Evolutionary conservation across 1,284 basidiomycete species (phyloP), one percentile per base, ranked within the genome.

Genomic region (Wolfiporia cocos): DNA sequence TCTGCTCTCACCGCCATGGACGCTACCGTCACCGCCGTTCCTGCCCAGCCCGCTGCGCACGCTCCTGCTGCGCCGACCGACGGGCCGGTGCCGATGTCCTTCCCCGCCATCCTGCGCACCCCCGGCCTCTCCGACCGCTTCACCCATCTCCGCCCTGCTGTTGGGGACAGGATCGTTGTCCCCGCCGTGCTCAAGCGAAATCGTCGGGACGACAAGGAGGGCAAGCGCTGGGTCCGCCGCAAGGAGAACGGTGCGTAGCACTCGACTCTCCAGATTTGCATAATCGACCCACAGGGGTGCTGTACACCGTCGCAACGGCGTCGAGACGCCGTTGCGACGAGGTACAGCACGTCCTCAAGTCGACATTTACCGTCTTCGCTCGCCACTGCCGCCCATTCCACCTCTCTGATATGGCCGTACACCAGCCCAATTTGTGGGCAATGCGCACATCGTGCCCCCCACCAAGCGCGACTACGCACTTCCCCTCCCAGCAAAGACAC

Each of bases 221-320:
- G 86, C 30, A 89, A 83, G 61, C 78, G 84, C 19, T 85, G 81
- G 78, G 61, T 78, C 5, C 65, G 84, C 49, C 71, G 86, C 24
- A 82, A 77, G 55, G 86, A 88, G 52, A 90, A 90, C 47, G 78
- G 86, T 86, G 32, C 39, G 71, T 37, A 9, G 21, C 34, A 26
- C 41, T 33, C 17, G 19, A 12, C 34, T 30, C 36, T 17, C 41
- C 19, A 35, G 4, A 14, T 26, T 37, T 42, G n/a, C n/a, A n/a
- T n/a, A n/a, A n/a, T n/a, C n/a, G n/a, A n/a, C n/a, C n/a, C n/a
- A n/a, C n/a, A n/a, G n/a, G n/a, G n/a, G n/a, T n/a, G n/a, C n/a
- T n/a, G n/a, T n/a, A n/a, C n/a, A n/a, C n/a, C n/a, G n/a, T n/a
- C n/a, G n/a, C n/a, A n/a, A n/a, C n/a, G n/a, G n/a, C n/a, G n/a